A percentile compares a stretch with the other conserved stretches of the same genome.
phyloP scores from a whole-genome alignment of 2,329 filamentous ascomycete species.

The Curvularia spicifera region DNA sequence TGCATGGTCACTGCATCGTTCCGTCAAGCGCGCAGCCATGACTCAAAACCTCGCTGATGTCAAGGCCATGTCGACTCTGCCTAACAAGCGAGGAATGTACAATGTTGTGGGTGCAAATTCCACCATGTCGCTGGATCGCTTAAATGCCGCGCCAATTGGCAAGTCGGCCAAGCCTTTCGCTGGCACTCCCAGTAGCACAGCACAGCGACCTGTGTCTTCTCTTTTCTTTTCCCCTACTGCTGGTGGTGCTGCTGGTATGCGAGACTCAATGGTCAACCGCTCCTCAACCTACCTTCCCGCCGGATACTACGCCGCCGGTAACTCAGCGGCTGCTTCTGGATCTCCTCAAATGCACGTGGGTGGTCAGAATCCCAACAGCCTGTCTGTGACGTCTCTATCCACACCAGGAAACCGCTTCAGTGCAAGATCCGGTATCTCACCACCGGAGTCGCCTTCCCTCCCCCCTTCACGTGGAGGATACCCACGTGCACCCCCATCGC shows the following conservation, averaged over 20 bases:
- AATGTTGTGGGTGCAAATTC: constrained; percentile 58
- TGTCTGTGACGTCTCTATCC: constrained; percentile 40
- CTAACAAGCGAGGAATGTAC: constrained; percentile 50
- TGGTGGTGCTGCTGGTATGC: constrained; percentile 58
- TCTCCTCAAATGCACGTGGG: constrained; percentile 53
- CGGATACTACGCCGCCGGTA: constrained; percentile 84
- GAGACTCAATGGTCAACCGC: constrained; percentile 61
- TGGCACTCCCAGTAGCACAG: constrained; percentile 29
- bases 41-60: constrained; percentile 72
- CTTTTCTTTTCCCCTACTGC: constrained; percentile 97
- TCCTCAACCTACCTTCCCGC: constrained; percentile 84
- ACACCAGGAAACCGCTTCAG: constrained; percentile 45
- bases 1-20: constrained; percentile 89
- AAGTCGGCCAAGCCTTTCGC: constrained; percentile 42
- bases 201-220: constrained; percentile 54
- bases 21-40: constrained; percentile 83
- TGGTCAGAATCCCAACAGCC: constrained; percentile 41
- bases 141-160: constrained; percentile 47
- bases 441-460: constrained; percentile 45
- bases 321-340: constrained; percentile 55
- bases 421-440: constrained; percentile 42
- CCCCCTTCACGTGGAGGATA: constrained; percentile 46
- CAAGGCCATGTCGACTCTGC: constrained; percentile 64
- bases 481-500: constrained; percentile 42
- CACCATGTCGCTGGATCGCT: constrained; percentile 63